These are phyloP conservation scores for Geosmithia flava DNA, from an alignment of 2,329 filamentous ascomycete species.

Conservation along the genomic window DNA sequence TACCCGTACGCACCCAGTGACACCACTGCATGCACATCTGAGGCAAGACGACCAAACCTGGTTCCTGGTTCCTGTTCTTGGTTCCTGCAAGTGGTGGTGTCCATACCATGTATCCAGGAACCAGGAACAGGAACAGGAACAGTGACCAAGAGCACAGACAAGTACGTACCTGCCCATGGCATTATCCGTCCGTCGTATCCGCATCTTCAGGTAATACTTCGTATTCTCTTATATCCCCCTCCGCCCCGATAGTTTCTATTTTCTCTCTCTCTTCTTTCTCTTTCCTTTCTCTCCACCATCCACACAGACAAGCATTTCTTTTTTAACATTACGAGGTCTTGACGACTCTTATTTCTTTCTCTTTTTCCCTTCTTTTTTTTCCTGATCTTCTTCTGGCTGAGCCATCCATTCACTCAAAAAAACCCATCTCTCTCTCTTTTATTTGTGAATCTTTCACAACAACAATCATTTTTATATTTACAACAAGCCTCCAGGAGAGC, in stretches of 20 bases:
- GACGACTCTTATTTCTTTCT: constrained; percentile 1
- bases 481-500: background rate
- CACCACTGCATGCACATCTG: background rate
- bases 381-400: background rate
- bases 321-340: constrained; percentile 1
- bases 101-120: too few relatives aligned
- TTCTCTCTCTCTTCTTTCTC: constrained; percentile 2
- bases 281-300: background rate
- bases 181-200: too few relatives aligned
- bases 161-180: too few relatives aligned
- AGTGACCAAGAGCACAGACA: too few relatives aligned
- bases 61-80: too few relatives aligned
- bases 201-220: too few relatives aligned
- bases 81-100: too few relatives aligned
- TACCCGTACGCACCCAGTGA: background rate
- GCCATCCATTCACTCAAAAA: constrained; percentile 2
- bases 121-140: too few relatives aligned
- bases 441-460: constrained; percentile 2
- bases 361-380: constrained; percentile 1
- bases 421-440: constrained; percentile 3
- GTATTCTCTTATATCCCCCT: constrained; percentile 1
- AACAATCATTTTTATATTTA: background rate
- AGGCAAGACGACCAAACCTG: too few relatives aligned
- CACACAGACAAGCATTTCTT: background rate
- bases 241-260: background rate